Conservation (phyloP, 139 green algal genomes). For the Chlamydomonas schloesseri region DNA sequence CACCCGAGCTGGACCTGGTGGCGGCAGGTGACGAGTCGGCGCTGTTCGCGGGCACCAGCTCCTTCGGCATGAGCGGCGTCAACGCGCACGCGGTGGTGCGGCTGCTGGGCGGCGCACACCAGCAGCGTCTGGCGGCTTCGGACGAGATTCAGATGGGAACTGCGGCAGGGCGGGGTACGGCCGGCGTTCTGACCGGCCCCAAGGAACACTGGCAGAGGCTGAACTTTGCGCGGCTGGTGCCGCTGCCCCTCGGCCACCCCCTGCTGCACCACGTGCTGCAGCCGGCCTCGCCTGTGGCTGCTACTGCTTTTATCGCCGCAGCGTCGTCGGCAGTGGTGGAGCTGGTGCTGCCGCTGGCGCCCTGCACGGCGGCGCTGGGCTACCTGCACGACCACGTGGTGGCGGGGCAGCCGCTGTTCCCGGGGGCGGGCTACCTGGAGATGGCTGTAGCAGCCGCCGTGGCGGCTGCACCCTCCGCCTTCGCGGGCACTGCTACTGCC, state of each 20-base stretch:
- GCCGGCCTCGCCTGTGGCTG: background rate
- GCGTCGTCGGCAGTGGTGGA: background rate
- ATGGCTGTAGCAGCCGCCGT: conserved; percentile 59
- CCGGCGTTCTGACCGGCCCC: too few relatives aligned
- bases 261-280: conserved; percentile 31
- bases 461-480: background rate
- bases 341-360: conserved; percentile 41
- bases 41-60: conserved; percentile 76
- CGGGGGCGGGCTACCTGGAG: conserved; percentile 68
- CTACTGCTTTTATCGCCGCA: too few relatives aligned
- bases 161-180: too few relatives aligned
- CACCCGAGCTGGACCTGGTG: background rate
- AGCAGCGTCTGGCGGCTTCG: too few relatives aligned
- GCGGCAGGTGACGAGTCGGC: too few relatives aligned
- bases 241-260: conserved; percentile 67
- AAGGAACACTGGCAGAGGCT: conserved; percentile 47
- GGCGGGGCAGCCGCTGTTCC: conserved; percentile 47
- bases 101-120: background rate
- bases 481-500: background rate
- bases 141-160: too few relatives aligned
- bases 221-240: conserved; percentile 50
- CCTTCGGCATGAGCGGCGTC: conserved; percentile 90
- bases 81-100: conserved; percentile 84
- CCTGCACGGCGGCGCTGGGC: background rate
- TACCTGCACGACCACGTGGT: conserved; percentile 68